Conservation (phyloP, 2,329 filamentous ascomycete genomes). For the Cladosporium sp. region DNA sequence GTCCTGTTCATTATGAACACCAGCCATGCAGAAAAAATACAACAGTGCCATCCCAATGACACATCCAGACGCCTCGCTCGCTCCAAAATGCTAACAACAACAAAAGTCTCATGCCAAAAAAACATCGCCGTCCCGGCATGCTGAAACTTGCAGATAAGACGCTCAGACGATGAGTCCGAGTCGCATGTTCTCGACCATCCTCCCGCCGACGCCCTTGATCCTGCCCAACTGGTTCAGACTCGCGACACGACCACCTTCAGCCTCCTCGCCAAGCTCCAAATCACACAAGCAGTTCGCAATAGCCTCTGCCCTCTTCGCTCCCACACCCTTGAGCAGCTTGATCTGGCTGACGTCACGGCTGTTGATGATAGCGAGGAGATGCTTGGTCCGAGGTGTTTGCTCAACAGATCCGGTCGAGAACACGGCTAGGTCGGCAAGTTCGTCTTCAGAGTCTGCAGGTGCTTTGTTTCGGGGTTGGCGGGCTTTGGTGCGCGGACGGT, state of each 20-base stretch:
- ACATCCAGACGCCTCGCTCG: conserved; percentile 5
- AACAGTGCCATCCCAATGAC: not conserved
- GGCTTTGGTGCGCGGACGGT: conserved; percentile 37
- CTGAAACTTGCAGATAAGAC: not conserved
- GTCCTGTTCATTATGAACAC: too few relatives aligned
- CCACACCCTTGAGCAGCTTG: conserved; percentile 64
- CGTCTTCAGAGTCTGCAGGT: conserved; percentile 29
- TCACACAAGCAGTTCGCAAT: conserved; percentile 48
- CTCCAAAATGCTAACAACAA: conserved; percentile 4
- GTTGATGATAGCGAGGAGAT: conserved; percentile 68
- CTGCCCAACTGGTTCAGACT: conserved; percentile 42
- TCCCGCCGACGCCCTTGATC: conserved; percentile 46
- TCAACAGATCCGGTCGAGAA: conserved; percentile 8
- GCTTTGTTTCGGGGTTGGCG: conserved; percentile 18
- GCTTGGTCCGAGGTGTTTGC: conserved; percentile 56
- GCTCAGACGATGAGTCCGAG: conserved; percentile 31
- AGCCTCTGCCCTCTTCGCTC: conserved; percentile 63
- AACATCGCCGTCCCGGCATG: not conserved
- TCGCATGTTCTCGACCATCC: conserved; percentile 50
- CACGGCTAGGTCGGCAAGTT: conserved; percentile 19
- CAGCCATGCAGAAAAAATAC: not conserved
- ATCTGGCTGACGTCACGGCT: conserved; percentile 65
- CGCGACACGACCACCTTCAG: conserved; percentile 23
- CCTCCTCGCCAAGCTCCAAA: conserved; percentile 36
- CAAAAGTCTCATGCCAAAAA: not conserved